Conservation (phyloP, 2,329 filamentous ascomycete genomes). For the Monosporascus sp. region DNA sequence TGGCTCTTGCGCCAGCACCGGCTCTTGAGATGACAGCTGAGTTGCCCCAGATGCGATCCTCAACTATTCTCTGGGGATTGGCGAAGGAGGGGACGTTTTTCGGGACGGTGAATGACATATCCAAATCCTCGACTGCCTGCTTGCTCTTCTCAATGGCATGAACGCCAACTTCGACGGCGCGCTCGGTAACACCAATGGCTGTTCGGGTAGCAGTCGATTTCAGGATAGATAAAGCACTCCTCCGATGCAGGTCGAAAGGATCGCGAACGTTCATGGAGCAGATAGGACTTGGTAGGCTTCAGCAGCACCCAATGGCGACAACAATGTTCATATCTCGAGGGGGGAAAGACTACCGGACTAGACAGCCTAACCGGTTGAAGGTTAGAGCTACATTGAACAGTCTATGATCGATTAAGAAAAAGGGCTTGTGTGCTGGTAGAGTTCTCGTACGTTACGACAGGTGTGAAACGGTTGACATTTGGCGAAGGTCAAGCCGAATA, state of each 20-base stretch:
- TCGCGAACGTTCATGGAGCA: constrained; percentile 37
- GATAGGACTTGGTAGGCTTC: constrained; percentile 4
- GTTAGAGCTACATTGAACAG: not conserved
- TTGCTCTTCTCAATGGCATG: constrained; percentile 41
- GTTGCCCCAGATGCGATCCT: constrained; percentile 62
- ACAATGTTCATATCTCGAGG: too few species aligned
- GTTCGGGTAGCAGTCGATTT: constrained; percentile 42
- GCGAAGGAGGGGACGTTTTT: constrained; percentile 65
- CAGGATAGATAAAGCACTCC: constrained; percentile 34
- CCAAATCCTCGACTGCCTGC: constrained; percentile 30
- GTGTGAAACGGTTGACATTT: too few species aligned
- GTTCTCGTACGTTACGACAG: too few species aligned
- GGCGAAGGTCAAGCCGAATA: too few species aligned
- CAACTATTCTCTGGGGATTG: constrained; percentile 58
- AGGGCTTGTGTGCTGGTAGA: too few species aligned
- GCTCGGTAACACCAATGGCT: constrained; percentile 39
- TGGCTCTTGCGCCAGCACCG: constrained; percentile 31
- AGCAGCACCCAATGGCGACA: not conserved
- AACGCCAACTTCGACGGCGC: constrained; percentile 44
- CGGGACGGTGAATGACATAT: constrained; percentile 63
- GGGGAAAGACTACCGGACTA: not conserved
- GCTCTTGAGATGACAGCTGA: constrained; percentile 39
- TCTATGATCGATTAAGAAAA: too few species aligned
- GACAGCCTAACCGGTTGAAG: not conserved
- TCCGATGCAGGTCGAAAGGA: constrained; percentile 39